Evolutionary conservation across 768 basidiomycete genomes (phyloP).

Genomic region (Mycena latifolia): DNA sequence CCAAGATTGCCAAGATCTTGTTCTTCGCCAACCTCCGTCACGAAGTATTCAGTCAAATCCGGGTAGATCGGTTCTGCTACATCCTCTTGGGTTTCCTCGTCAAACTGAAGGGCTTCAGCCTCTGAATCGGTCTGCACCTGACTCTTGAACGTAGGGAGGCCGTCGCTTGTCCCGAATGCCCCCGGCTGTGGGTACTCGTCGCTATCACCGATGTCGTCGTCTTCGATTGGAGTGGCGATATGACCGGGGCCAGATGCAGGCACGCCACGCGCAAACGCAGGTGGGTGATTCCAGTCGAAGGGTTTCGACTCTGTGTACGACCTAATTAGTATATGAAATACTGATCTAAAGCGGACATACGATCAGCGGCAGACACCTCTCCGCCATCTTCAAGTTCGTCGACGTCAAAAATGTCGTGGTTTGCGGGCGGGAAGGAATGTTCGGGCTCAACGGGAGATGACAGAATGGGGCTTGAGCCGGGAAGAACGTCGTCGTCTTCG

Average conservation of each 20-base stretch:
- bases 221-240: slow-evolving; percentile 19
- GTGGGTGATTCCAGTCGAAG: slow-evolving; percentile 31
- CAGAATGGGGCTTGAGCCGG: slow-evolving; percentile 24
- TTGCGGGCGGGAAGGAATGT: slow-evolving; percentile 15
- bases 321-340: not conserved
- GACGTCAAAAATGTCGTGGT: slow-evolving; percentile 13
- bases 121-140: slow-evolving; percentile 7
- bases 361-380: not conserved
- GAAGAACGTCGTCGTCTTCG: slow-evolving; percentile 26
- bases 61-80: slow-evolving; percentile 5
- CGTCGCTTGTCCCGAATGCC: slow-evolving; percentile 27
- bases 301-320: slow-evolving; percentile 1
- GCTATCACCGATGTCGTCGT: slow-evolving; percentile 8
- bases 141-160: slow-evolving; percentile 20
- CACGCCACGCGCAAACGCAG: slow-evolving; percentile 22
- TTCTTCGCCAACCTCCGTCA: slow-evolving; percentile 28
- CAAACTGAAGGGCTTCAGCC: not conserved
- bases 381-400: slow-evolving; percentile 10
- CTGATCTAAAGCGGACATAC: not conserved
- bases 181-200: slow-evolving; percentile 15
- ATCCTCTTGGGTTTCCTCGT: not conserved
- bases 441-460: slow-evolving; percentile 29
- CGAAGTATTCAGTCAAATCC: slow-evolving; percentile 16
- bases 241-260: slow-evolving; percentile 19
- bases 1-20: slow-evolving; percentile 2